Evolutionary conservation across 371 early-diverging fungal species (phyloP), one percentile per base, ranked within the genome.

Genomic region (Coemansia sp.): DNA sequence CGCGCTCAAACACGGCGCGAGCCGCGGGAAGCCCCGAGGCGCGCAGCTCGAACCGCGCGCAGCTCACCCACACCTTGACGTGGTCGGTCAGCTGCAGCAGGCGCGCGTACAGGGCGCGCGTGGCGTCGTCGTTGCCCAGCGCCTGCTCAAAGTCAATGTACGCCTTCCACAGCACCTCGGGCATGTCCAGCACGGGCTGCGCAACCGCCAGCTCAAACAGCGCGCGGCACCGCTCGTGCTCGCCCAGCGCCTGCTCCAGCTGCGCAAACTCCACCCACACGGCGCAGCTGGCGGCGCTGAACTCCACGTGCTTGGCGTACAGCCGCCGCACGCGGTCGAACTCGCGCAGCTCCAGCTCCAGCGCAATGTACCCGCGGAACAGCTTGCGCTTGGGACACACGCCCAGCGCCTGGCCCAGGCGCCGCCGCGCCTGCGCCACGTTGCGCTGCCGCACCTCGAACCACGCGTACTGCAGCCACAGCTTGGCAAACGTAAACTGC

Each of bases 11-110:
- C 8, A 94, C 82, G 5, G 76, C 72, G 8, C 96, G 88, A 4
- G 94, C 89, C 37, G 81, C 77, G 1, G 16, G 64, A 3, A 81
- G 9, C 69, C 37, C 52, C 14, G 81, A 80, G 52, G 81, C 81
- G 43, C 81, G 75, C 4, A 87, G 77, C 72, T 97, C 97, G 64
- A 95, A 95, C 50, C 88, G 93, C 43, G 97, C 97, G 79, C 81
- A 90, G 70, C 94, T 92, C 67, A 96, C 90, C 88, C 94, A 96
- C n/a, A 97, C 97, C 84, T 97, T 97, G 77, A 95, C 94, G 64
- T 98, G 98, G 31, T 87, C 88, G 4, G 95, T 95, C 53, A 91
- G 85, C 58, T 89, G 79, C 75, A 97, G 72, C 58, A 98, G 74
- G 12, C 95, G 84, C 62, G 87, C 81, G 80, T 98, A 98, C 24